Percentiles rank a stretch among this genome's conserved stretches.
Conservation (phyloP, 2,329 filamentous ascomycete species). For the Endocalyx cinctus region DNA sequence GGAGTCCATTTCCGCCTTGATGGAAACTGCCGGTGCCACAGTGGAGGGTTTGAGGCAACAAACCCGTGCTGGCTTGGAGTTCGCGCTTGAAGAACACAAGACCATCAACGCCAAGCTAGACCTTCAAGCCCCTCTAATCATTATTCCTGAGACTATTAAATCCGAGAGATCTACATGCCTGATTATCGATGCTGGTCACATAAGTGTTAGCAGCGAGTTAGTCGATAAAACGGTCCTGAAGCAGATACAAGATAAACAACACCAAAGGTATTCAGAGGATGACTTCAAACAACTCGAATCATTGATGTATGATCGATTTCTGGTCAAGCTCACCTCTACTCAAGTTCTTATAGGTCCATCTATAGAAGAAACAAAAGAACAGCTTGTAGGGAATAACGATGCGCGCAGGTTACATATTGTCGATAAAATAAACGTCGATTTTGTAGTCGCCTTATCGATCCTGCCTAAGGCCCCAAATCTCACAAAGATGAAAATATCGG, state of each 20-base stretch:
- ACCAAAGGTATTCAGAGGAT: conserved; percentile 78
- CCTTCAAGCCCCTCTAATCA: conserved; percentile 91
- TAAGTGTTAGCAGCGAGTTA: conserved; percentile 87
- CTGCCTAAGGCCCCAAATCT: conserved; percentile 92
- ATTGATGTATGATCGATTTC: conserved; percentile 96
- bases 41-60: conserved; percentile 94
- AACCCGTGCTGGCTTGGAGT: conserved; percentile 91
- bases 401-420: conserved; percentile 79
- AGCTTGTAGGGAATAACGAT: conserved; percentile 65
- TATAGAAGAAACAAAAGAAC: conserved; percentile 81
- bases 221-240: conserved; percentile 88
- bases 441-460: conserved; percentile 93
- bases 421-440: conserved; percentile 95
- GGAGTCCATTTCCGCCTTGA: conserved; percentile 93
- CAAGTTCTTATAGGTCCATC: conserved; percentile 94
- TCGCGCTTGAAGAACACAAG: conserved; percentile 95
- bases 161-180: conserved; percentile 76
- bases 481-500: conserved; percentile 86
- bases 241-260: conserved; percentile 87
- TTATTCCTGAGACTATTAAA: conserved; percentile 90
- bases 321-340: conserved; percentile 87
- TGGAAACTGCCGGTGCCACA: conserved; percentile 93
- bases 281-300: conserved; percentile 85
- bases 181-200: conserved; percentile 93
- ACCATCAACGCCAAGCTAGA: conserved; percentile 96